Evolutionary conservation across 176 grass and related monocot species (phyloP), one percentile per base, ranked within the genome.

Genomic region (Eleusine indica): DNA sequence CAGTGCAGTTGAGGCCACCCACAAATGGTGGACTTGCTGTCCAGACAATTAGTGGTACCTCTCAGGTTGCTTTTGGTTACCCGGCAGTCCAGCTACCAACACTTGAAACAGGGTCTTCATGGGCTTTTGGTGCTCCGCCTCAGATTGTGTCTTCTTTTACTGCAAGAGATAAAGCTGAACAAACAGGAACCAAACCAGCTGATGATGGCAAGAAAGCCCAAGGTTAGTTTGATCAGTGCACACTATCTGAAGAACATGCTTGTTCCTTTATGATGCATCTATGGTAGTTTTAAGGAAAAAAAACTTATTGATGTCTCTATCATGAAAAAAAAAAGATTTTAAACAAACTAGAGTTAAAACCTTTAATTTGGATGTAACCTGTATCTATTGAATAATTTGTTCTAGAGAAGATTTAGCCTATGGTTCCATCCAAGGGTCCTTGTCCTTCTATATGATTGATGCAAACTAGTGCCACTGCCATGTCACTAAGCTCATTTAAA

Each of bases 51-150:
- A 65, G 70, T 80, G 42, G 51, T 91, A 29, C 75, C 58, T 69
- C 77, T 57, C 93, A 92, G 70, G 35, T 96, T 75, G 93, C 91
- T 48, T 99, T 96, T 89, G 93, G 93, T 83, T 99, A 99, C 76
- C 70, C 91, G 40, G 68, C 96, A 75, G 75, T 82, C 25, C 96
- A 99, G 78, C 90, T 94, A 54, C 96, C 96, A 70, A 90, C 84
- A 86, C 91, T 99, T 62, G 96, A 99, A 90, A 99, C 91, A n/a
- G 93, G 87, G 77, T 87, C 87, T 67, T 94, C 90, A 28, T 96
- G 93, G 93, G 91, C 89, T 71, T 96, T 92, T 87, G 86, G 87
- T 83, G 71, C 84, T 57, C 88, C 88, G n/a, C 69, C 78, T 78
- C 86, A 87, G 29, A 71, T 51, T 70, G 38, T 78, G 35, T 91